phyloP scores from a whole-genome alignment of 202 grass and related monocot genomes.

The Zoysia matrella region DNA sequence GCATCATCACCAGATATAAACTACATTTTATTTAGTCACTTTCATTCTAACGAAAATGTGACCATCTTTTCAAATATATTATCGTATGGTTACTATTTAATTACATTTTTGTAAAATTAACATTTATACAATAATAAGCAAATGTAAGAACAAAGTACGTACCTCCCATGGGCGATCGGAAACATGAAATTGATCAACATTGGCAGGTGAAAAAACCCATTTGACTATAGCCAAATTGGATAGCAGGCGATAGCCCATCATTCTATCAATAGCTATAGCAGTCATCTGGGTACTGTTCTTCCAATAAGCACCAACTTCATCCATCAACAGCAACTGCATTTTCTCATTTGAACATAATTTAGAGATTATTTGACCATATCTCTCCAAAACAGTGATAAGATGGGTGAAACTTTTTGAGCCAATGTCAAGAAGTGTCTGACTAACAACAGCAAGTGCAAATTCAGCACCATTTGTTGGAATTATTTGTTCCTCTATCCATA shows the following conservation, averaged over 20 bases:
- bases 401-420: slow-evolving; percentile 99
- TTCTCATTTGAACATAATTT: slow-evolving; percentile 72
- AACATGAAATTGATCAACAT: slow-evolving; percentile 89
- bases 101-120: slow-evolving; percentile 2
- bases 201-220: slow-evolving; percentile 88
- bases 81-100: slow-evolving; percentile 10
- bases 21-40: not conserved
- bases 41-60: slow-evolving; percentile 12
- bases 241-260: slow-evolving; percentile 94
- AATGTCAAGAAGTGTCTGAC: slow-evolving; percentile 88
- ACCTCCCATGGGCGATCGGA: slow-evolving; percentile 99
- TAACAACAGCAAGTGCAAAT: slow-evolving; percentile 84
- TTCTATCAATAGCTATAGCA: slow-evolving; percentile 92
- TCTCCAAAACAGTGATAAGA: slow-evolving; percentile 93
- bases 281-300: slow-evolving; percentile 98
- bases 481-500: slow-evolving; percentile 87
- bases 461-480: slow-evolving; percentile 72
- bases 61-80: slow-evolving; percentile 14
- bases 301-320: slow-evolving; percentile 88
- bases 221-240: slow-evolving; percentile 93
- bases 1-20: slow-evolving; percentile 30
- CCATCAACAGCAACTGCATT: slow-evolving; percentile 85
- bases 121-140: slow-evolving; percentile 18
- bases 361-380: slow-evolving; percentile 86
- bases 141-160: slow-evolving; percentile 27